phyloP scores from a whole-genome alignment of 78 protist species.

The Polysphondylium violaceum region DNA sequence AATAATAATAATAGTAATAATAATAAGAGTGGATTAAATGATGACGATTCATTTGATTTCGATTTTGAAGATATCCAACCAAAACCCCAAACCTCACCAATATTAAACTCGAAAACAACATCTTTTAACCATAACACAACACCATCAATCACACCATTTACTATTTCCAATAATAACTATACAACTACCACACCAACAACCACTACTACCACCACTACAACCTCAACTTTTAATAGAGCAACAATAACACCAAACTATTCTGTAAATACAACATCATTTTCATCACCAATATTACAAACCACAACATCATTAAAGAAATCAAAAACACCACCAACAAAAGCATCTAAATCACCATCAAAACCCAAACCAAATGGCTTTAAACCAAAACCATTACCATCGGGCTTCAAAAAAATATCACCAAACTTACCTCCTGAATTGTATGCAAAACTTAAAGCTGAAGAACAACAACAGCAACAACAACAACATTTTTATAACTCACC shows the following conservation, averaged over 20 bases:
- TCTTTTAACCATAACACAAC: neutral
- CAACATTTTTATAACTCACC: neutral
- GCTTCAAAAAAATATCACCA: neutral
- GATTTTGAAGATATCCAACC: neutral
- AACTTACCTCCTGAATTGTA: neutral
- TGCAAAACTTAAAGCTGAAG: neutral
- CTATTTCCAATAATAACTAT: too few species aligned
- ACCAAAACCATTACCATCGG: neutral
- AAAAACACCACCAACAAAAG: neutral
- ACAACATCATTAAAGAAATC: neutral
- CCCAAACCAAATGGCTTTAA: neutral
- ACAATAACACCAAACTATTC: neutral
- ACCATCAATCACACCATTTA: neutral
- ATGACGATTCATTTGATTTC: neutral
- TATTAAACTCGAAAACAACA: neutral
- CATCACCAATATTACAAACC: neutral
- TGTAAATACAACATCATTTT: slow-evolving; percentile 14
- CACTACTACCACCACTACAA: neutral
- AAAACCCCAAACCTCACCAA: neutral
- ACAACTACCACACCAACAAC: neutral
- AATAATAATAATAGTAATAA: too few species aligned
- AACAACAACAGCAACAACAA: neutral
- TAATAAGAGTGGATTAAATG: neutral
- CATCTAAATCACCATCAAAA: neutral
- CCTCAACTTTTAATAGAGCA: neutral